Evolutionary conservation across 2,329 filamentous ascomycete genomes (phyloP).

Genomic region (Triangularia verruculosa): DNA sequence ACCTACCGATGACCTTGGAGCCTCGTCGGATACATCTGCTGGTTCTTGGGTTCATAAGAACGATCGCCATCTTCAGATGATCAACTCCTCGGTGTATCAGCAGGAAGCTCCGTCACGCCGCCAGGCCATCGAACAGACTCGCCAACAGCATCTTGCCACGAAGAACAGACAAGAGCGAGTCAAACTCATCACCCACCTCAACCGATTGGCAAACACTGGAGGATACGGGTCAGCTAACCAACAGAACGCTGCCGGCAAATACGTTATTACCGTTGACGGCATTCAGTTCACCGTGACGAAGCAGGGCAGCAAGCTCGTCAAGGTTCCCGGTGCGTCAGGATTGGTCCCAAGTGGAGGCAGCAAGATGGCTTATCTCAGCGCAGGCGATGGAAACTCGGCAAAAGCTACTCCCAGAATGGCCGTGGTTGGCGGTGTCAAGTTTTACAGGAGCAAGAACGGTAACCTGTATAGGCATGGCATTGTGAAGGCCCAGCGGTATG

Average conservation of each 20-base stretch:
- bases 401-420: constrained; percentile 72
- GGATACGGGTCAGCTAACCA: constrained; percentile 30
- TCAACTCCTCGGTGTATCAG: constrained; percentile 76
- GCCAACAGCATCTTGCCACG: constrained; percentile 53
- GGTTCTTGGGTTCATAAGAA: constrained; percentile 67
- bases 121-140: constrained; percentile 69
- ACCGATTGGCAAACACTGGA: constrained; percentile 33
- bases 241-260: constrained; percentile 37
- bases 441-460: constrained; percentile 81
- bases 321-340: constrained; percentile 61
- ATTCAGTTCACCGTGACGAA: constrained; percentile 71
- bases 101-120: constrained; percentile 66
- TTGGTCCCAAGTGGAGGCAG: constrained; percentile 30
- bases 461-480: constrained; percentile 78
- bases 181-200: constrained; percentile 50
- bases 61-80: constrained; percentile 76
- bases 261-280: constrained; percentile 68
- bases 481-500: constrained; percentile 73
- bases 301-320: constrained; percentile 79
- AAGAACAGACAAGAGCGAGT: constrained; percentile 57
- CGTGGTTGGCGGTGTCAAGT: constrained; percentile 72
- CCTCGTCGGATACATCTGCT: constrained; percentile 37
- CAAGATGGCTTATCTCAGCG: constrained; percentile 25
- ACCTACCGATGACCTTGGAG: constrained; percentile 28
- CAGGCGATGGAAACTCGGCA: constrained; percentile 58